Evolutionary conservation across 768 basidiomycete species (phyloP).

Genomic region (Boletus speciosus): DNA sequence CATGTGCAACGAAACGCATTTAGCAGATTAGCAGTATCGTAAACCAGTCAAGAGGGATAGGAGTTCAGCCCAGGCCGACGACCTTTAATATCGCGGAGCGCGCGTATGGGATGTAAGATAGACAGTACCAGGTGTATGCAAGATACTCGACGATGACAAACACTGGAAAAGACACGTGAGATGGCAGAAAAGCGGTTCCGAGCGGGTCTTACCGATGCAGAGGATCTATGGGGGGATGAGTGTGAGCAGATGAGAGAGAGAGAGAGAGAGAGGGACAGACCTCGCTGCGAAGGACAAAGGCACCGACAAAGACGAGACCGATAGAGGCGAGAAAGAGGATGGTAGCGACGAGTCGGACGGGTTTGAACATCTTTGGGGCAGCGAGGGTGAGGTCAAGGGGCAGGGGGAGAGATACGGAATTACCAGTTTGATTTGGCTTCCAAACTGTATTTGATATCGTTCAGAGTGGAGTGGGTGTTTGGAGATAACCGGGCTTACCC

Average conservation of each 20-base stretch:
- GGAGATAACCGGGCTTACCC: conserved; percentile 49
- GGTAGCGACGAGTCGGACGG: conserved; percentile 80
- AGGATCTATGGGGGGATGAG: conserved; percentile 43
- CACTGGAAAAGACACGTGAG: conserved; percentile 41
- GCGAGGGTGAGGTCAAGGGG: neutral
- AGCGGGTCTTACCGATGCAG: conserved; percentile 51
- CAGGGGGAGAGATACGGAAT: conserved; percentile 13
- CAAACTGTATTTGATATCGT: conserved; percentile 47
- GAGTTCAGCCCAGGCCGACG: conserved; percentile 41
- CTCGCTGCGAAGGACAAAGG: conserved; percentile 70
- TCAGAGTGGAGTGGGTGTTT: neutral
- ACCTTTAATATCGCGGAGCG: conserved; percentile 66
- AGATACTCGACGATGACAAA: conserved; percentile 91
- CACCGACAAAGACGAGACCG: conserved; percentile 78
- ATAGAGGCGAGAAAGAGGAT: conserved; percentile 76
- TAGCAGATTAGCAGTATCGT: conserved; percentile 2
- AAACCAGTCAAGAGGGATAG: neutral
- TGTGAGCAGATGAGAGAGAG: neutral
- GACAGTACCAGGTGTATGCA: conserved; percentile 86
- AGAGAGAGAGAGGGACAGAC: conserved; percentile 38
- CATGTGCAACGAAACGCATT: neutral
- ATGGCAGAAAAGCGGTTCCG: neutral
- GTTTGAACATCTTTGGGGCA: conserved; percentile 82
- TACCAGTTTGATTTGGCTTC: conserved; percentile 78
- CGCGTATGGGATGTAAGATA: conserved; percentile 91